These are phyloP conservation scores for Suaeda aralocaspica DNA, from an alignment of 148 eudicot genomes.

Conservation along the genomic window DNA sequence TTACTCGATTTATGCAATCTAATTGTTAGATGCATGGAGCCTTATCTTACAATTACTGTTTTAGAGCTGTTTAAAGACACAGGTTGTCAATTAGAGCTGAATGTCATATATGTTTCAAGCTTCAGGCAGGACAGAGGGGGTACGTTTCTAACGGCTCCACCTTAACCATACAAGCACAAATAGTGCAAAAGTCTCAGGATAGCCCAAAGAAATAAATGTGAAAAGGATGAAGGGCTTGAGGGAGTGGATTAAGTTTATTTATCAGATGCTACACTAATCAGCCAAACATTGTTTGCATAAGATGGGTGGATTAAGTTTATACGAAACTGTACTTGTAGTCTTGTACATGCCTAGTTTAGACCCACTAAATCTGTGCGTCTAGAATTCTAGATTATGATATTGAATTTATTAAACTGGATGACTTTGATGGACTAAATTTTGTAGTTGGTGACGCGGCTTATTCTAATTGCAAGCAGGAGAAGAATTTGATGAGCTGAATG, in stretches of 20 bases:
- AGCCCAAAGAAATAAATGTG: too few species aligned
- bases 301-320: too few species aligned
- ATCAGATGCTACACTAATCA: too few species aligned
- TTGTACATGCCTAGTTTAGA: too few species aligned
- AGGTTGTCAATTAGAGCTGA: background rate
- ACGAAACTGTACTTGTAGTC: too few species aligned
- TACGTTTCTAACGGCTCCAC: background rate
- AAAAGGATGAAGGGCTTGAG: too few species aligned
- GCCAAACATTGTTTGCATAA: too few species aligned
- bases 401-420: background rate
- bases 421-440: background rate
- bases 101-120: background rate
- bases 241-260: too few species aligned
- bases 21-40: background rate
- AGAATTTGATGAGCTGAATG: background rate
- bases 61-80: background rate
- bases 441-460: background rate
- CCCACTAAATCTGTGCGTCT: too few species aligned
- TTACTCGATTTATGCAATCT: background rate
- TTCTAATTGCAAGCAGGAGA: background rate
- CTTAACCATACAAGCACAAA: background rate
- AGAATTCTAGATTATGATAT: background rate
- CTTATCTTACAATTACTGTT: background rate
- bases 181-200: too few species aligned
- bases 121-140: background rate